Base-by-base conservation (phyloP, 2,329 filamentous ascomycete species). In the Graphilbum sp. region DNA sequence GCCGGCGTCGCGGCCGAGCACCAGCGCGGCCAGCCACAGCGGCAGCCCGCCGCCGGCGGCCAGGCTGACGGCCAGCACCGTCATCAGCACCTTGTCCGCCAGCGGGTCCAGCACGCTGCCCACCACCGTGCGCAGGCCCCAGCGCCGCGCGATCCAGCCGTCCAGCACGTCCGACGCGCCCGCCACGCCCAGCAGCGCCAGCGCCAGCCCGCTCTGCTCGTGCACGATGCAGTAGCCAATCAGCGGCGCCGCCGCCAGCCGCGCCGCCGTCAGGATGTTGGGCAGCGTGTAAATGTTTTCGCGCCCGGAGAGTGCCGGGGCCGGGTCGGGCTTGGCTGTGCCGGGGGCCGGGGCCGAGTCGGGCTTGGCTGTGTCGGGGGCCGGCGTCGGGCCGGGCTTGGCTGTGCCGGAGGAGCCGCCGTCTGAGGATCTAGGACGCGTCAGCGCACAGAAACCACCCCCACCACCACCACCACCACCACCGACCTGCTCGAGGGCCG, bases 201-300 rank as follows among this genome's bases (percentile, higher is more conserved):
- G 64, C 0, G 90, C 86, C 60, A 75, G 76, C 24, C 71, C 67
- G 54, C 92, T 79, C 32, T 86, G 70, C 53, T 90, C 79, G 48
- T 92, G 72, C 3, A 96, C 67, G 41, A 98, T 78, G 18, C 90
- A 73, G 54, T 94, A 96, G 40, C 88, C 90, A 34, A 95, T 75
- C 23, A 81, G 66, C 0, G 90, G 90, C 1, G 90, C 83, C 2
- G 83, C 79, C 36, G 83, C 54, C 30, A 98, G 72, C 3, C 90
- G 81, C 2, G 85, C 83, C 47, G 88, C 77, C 2, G 90, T 98
- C 38, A 98, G 69, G 44, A 93, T 67, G 54, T 98, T 98, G 31
- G 90, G 90, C n/a, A 98, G 54, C 27, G 85, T 98, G 63, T 93
- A 95, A 52, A 98, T 94, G 53, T 98, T 86, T 60, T 98, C 90